A percentile compares a stretch with the other conserved stretches of the same genome.
Evolutionary conservation across 441 rosid species (phyloP).

Genomic region (Gossypium gossypioides): DNA sequence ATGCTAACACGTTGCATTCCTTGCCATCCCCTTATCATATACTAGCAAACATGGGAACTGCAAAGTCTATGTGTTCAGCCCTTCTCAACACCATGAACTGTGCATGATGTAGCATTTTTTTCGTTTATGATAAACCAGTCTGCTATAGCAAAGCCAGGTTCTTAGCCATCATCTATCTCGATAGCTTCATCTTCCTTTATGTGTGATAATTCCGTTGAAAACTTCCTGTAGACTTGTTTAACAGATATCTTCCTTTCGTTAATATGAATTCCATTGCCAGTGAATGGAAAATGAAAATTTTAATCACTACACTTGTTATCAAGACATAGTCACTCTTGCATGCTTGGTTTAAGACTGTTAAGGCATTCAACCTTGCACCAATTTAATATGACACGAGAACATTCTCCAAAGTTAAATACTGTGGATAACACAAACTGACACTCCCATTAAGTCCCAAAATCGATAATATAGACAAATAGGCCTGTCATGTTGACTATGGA

Average conservation of each 20-base stretch:
- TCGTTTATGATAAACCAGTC: not conserved
- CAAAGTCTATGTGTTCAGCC: not conserved
- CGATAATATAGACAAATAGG: not conserved
- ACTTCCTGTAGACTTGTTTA: not conserved
- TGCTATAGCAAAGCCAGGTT: not conserved
- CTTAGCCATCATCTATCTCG: not conserved
- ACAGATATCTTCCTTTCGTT: not conserved
- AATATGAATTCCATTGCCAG: not conserved
- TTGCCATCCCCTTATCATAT: not conserved
- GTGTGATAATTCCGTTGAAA: not conserved
- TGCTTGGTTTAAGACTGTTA: constrained; percentile 1
- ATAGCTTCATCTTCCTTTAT: not conserved
- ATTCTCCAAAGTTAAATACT: not conserved
- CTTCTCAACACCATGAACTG: not conserved
- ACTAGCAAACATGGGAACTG: not conserved
- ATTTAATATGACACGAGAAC: not conserved
- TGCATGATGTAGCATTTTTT: not conserved
- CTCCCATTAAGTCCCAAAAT: not conserved
- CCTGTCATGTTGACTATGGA: not conserved
- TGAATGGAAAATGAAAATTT: not conserved
- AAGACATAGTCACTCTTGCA: not conserved
- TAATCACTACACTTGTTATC: not conserved
- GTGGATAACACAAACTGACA: not conserved
- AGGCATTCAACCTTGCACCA: not conserved
- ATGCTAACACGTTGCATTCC: not conserved